Conservation (phyloP, 2,329 filamentous ascomycete species). For the Parafenestella ontariensis region DNA sequence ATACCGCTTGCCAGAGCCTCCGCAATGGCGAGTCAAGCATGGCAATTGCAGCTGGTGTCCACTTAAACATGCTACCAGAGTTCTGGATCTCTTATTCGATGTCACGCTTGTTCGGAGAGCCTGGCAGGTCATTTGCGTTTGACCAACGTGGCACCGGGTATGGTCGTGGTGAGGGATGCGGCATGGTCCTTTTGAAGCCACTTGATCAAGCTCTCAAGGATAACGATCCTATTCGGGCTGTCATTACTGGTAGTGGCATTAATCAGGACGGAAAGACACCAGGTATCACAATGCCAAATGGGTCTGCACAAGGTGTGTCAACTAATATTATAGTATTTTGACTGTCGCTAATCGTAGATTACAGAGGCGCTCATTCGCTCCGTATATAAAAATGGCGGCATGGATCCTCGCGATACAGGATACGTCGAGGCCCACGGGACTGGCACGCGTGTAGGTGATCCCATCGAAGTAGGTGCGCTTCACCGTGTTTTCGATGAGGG, state of each 20-base stretch:
- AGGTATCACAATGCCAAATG: constrained; percentile 65
- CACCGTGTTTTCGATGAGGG: constrained; percentile 30
- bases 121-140: constrained; percentile 43
- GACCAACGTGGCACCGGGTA: constrained; percentile 67
- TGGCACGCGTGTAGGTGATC: constrained; percentile 60
- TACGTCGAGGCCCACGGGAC: constrained; percentile 55
- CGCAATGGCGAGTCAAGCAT: constrained; percentile 33
- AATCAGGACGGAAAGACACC: constrained; percentile 63
- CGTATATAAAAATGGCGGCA: constrained; percentile 28
- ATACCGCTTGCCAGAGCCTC: constrained; percentile 39
- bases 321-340: not conserved
- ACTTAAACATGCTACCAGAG: constrained; percentile 33
- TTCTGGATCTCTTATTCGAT: constrained; percentile 33
- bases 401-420: constrained; percentile 32
- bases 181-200: constrained; percentile 65
- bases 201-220: constrained; percentile 64
- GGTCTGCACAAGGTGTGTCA: constrained; percentile 54
- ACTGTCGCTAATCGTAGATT: not conserved
- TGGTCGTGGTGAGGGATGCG: constrained; percentile 69
- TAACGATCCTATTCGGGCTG: constrained; percentile 59
- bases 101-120: constrained; percentile 33
- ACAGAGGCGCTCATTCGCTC: constrained; percentile 26
- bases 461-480: constrained; percentile 37
- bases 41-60: constrained; percentile 31
- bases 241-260: constrained; percentile 52